phyloP scores from a whole-genome alignment of 2,329 filamentous ascomycete genomes.

The Calonectria pseudoreteaudii region DNA sequence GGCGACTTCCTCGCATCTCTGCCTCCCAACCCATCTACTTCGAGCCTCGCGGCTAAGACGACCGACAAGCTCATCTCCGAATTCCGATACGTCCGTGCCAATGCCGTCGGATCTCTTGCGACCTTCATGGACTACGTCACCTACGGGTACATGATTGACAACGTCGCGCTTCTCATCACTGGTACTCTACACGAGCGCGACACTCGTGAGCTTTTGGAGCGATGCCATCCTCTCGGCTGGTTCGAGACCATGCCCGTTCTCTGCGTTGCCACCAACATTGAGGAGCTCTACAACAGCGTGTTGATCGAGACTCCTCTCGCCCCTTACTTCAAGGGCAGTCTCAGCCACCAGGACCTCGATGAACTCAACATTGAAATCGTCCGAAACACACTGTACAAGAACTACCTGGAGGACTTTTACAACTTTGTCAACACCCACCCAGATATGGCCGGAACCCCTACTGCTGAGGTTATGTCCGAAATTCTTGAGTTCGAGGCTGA shows the following conservation, averaged over 20 bases:
- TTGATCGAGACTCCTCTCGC: slow-evolving; percentile 96
- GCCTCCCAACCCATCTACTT: slow-evolving; percentile 96
- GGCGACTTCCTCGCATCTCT: slow-evolving; percentile 96
- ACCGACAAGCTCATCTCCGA: slow-evolving; percentile 98
- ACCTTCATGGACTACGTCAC: slow-evolving; percentile 99
- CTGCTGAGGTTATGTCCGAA: slow-evolving; percentile 94
- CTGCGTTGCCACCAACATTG: slow-evolving; percentile 97
- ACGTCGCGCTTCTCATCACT: slow-evolving; percentile 96
- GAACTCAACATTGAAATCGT: slow-evolving; percentile 99
- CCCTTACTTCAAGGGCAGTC: slow-evolving; percentile 95
- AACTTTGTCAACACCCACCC: slow-evolving; percentile 91
- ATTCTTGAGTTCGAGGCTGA: slow-evolving; percentile 98
- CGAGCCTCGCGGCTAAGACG: slow-evolving; percentile 91
- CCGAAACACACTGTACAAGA: slow-evolving; percentile 98
- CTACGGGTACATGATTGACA: slow-evolving; percentile 99
- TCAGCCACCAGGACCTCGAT: slow-evolving; percentile 96
- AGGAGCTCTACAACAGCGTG: slow-evolving; percentile 98
- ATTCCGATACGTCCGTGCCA: slow-evolving; percentile 95
- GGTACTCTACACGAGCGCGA: slow-evolving; percentile 97
- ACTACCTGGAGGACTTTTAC: slow-evolving; percentile 98
- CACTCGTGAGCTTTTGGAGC: slow-evolving; percentile 92
- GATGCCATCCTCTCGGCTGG: slow-evolving; percentile 97
- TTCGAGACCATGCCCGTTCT: slow-evolving; percentile 99
- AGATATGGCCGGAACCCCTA: slow-evolving; percentile 89
- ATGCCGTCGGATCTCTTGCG: slow-evolving; percentile 89